Conservation (phyloP, 192 early-diverging fungal genomes). For the Linnemannia zychae region DNA sequence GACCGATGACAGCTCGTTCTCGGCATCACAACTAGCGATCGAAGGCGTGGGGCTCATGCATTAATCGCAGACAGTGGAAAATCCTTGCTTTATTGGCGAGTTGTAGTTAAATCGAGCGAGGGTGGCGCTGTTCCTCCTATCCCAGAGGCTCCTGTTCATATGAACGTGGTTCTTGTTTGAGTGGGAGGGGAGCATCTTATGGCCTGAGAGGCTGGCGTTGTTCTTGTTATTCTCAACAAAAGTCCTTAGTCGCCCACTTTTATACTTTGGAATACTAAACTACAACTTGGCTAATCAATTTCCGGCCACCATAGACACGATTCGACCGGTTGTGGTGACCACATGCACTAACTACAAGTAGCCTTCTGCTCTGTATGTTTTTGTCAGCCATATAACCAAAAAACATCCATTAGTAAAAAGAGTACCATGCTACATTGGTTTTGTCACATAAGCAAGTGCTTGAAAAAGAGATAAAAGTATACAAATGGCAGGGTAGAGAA, state of each 20-base stretch:
- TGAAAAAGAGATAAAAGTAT: no score
- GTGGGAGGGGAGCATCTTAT: conserved; percentile 1
- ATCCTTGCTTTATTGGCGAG: not conserved
- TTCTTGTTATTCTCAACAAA: conserved; percentile 2
- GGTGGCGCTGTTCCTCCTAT: not conserved
- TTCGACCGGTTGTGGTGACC: not conserved
- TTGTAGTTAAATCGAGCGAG: not conserved
- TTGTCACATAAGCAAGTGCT: no score
- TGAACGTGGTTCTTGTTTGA: not conserved
- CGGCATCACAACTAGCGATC: not conserved
- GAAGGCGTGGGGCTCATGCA: not conserved
- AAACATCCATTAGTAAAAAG: no score
- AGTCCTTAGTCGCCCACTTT: not conserved
- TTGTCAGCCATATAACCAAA: conserved; percentile 6
- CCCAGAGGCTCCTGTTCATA: not conserved
- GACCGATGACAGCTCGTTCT: not conserved
- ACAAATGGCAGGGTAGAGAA: no score
- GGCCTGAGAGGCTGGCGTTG: not conserved
- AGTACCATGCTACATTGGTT: no score
- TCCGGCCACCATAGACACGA: not conserved
- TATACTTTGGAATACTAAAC: not conserved
- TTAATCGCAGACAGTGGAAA: not conserved
- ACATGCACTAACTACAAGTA: not conserved
- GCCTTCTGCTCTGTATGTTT: not conserved
- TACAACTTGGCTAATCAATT: conserved; percentile 5